These are phyloP conservation scores for Tricholoma sp. DNA, from an alignment of 768 basidiomycete genomes.

Conservation along the genomic window DNA sequence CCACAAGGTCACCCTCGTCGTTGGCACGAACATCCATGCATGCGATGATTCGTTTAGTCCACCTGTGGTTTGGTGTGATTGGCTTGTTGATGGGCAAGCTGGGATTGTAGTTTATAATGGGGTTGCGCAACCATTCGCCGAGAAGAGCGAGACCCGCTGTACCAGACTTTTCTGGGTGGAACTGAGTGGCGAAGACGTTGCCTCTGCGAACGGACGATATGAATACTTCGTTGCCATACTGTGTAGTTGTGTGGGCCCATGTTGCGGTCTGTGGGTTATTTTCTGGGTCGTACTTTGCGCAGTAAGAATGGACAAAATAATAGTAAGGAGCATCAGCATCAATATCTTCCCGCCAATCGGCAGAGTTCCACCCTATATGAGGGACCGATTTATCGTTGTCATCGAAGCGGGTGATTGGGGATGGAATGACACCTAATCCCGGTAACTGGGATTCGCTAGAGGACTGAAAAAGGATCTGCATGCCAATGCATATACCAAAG, in stretches of 20 bases:
- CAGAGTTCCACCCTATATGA: constrained; percentile 96
- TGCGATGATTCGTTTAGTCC: constrained; percentile 93
- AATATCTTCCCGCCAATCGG: constrained; percentile 42
- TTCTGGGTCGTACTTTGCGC: constrained; percentile 66
- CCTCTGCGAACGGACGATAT: constrained; percentile 76
- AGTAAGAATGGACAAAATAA: constrained; percentile 97
- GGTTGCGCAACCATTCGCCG: constrained; percentile 68
- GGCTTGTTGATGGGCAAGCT: constrained; percentile 30
- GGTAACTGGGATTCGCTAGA: constrained; percentile 71
- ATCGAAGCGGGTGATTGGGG: constrained; percentile 68
- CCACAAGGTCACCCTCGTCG: constrained; percentile 93
- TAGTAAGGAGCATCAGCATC: constrained; percentile 62
- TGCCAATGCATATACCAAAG: constrained; percentile 97
- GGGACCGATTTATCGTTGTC: constrained; percentile 81
- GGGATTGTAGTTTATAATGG: constrained; percentile 35
- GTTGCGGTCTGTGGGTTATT: constrained; percentile 50
- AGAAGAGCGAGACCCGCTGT: constrained; percentile 78
- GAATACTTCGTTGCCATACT: constrained; percentile 93
- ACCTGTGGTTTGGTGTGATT: constrained; percentile 50
- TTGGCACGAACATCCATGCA: constrained; percentile 98
- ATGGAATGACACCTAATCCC: constrained; percentile 89
- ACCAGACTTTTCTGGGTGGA: constrained; percentile 98
- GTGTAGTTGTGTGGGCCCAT: constrained; percentile 83
- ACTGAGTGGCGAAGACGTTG: constrained; percentile 91
- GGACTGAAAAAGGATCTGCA: constrained; percentile 90